phyloP scores from a whole-genome alignment of 495 filamentous ascomycete genomes.

The Glonium stellatum region DNA sequence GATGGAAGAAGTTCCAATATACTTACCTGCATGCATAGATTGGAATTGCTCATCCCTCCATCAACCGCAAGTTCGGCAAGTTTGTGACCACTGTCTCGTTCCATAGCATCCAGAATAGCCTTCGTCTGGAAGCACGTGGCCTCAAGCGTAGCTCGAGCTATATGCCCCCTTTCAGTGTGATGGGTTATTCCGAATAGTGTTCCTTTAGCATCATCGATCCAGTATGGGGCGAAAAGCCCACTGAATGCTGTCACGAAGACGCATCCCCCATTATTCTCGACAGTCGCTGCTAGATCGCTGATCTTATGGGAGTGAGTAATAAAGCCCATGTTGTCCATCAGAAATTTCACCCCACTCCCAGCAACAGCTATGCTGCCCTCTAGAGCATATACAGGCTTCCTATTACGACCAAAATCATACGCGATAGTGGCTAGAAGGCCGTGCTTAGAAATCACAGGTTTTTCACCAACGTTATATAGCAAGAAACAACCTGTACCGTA shows the following conservation, averaged over 20 bases:
- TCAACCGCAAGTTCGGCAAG: conserved; percentile 77
- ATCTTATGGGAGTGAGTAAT: conserved; percentile 71
- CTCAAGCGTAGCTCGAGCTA: conserved; percentile 89
- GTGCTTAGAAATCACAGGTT: conserved; percentile 85
- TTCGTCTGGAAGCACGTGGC: conserved; percentile 94
- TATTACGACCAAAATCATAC: conserved; percentile 68
- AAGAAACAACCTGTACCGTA: conserved; percentile 96
- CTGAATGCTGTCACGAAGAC: conserved; percentile 95
- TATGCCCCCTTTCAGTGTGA: conserved; percentile 82
- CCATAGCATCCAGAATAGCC: conserved; percentile 92
- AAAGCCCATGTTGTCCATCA: conserved; percentile 85
- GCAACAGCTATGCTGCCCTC: conserved; percentile 92
- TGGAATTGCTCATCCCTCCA: conserved; percentile 89
- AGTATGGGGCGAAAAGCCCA: conserved; percentile 95
- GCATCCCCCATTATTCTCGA: conserved; percentile 84
- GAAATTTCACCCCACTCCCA: conserved; percentile 82
- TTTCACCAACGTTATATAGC: conserved; percentile 84
- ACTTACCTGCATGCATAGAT: conserved; percentile 84
- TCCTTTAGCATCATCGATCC: conserved; percentile 93
- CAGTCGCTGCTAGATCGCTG: conserved; percentile 70
- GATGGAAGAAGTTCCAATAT: conserved; percentile 7
- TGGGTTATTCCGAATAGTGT: conserved; percentile 91
- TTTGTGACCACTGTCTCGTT: conserved; percentile 74
- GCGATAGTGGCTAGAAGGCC: conserved; percentile 85
- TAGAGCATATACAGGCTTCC: conserved; percentile 78